Evolutionary conservation across 345 rosid species (phyloP).

Genomic region (Murraya koenigii): DNA sequence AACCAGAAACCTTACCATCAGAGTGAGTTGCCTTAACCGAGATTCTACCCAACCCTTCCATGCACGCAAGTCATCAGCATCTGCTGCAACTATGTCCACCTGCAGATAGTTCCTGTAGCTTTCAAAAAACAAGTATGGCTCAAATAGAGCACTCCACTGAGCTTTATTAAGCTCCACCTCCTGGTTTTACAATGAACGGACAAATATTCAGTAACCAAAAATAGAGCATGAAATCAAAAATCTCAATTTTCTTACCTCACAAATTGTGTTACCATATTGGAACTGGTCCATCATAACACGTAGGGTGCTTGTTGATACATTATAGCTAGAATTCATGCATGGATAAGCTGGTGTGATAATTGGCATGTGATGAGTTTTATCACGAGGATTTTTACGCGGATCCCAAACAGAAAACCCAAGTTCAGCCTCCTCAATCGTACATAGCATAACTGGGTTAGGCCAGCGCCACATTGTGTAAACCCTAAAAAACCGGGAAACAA

Average conservation of each 20-base stretch:
- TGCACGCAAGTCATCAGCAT: slow-evolving; percentile 57
- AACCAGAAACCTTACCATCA: slow-evolving; percentile 43
- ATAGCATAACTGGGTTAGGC: slow-evolving; percentile 81
- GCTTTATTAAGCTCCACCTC: slow-evolving; percentile 57
- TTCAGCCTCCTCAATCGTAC: slow-evolving; percentile 57
- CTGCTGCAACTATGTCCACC: slow-evolving; percentile 57
- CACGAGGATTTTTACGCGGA: slow-evolving; percentile 66
- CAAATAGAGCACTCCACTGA: slow-evolving; percentile 58
- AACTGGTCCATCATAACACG: slow-evolving; percentile 76
- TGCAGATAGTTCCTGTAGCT: slow-evolving; percentile 70
- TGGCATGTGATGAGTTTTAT: slow-evolving; percentile 67
- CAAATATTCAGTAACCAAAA: slow-evolving; percentile 8
- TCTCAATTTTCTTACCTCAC: slow-evolving; percentile 42
- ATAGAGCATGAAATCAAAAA: background rate
- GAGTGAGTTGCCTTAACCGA: slow-evolving; percentile 60
- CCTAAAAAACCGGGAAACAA: slow-evolving; percentile 69
- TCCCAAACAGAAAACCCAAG: slow-evolving; percentile 78
- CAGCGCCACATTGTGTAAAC: slow-evolving; percentile 72
- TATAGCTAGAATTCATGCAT: slow-evolving; percentile 79
- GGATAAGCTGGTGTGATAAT: slow-evolving; percentile 77
- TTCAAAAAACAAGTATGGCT: slow-evolving; percentile 64
- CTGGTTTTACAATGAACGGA: slow-evolving; percentile 31
- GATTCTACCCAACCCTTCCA: slow-evolving; percentile 90
- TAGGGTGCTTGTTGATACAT: slow-evolving; percentile 66
- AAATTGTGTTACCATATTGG: slow-evolving; percentile 55